phyloP scores from a whole-genome alignment of 1,139 yeast genomes.

The Lodderomyces elongisporus region DNA sequence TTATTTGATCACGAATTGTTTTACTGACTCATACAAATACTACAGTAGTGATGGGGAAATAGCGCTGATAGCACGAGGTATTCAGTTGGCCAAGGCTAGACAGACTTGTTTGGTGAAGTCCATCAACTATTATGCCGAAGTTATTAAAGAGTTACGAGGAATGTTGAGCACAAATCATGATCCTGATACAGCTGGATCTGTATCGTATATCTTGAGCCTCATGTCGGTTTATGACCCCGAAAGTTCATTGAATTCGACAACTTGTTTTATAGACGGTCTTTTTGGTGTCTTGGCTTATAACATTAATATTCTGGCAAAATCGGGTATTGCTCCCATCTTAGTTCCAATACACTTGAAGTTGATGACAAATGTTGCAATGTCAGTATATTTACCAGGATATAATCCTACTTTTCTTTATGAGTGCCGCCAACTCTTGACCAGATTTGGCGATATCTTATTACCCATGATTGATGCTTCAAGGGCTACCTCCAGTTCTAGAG shows the following conservation, averaged over 20 bases:
- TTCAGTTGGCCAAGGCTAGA: slow-evolving; percentile 5
- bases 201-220: slow-evolving; percentile 36
- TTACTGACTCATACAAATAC: slow-evolving; percentile 15
- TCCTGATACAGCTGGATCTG: slow-evolving; percentile 33
- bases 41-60: slow-evolving; percentile 1
- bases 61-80: slow-evolving; percentile 2
- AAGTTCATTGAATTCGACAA: slow-evolving; percentile 35
- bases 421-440: slow-evolving; percentile 18
- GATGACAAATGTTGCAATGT: slow-evolving; percentile 33
- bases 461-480: slow-evolving; percentile 7
- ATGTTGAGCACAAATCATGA: slow-evolving; percentile 27
- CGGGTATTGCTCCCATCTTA: slow-evolving; percentile 15
- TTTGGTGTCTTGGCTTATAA: slow-evolving; percentile 34
- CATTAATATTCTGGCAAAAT: slow-evolving; percentile 20
- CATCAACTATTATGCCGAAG: slow-evolving; percentile 35
- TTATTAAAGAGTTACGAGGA: slow-evolving; percentile 30
- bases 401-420: slow-evolving; percentile 31
- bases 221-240: slow-evolving; percentile 46
- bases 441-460: slow-evolving; percentile 15
- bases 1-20: slow-evolving; percentile 32
- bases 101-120: slow-evolving; percentile 12
- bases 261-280: slow-evolving; percentile 41
- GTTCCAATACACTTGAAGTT: slow-evolving; percentile 33
- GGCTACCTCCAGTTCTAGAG: background rate
- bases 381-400: slow-evolving; percentile 38